Base-by-base conservation (phyloP, 306 rosid genomes). In the Chamaecrista fasciculata region DNA sequence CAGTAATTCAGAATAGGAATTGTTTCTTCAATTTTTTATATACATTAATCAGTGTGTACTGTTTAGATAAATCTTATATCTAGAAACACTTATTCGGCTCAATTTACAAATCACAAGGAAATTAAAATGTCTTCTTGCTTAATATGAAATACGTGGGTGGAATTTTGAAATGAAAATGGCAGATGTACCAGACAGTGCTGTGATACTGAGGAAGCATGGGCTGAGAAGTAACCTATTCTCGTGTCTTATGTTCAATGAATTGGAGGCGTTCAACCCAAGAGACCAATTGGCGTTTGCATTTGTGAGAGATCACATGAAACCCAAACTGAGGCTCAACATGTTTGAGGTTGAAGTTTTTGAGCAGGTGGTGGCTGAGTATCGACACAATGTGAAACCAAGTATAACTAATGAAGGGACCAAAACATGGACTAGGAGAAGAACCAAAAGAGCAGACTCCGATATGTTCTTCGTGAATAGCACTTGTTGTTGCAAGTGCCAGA, bases 141-240 rank as follows among this genome's bases (percentile, higher is more conserved):
- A n/a, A n/a, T n/a, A n/a, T n/a, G n/a, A n/a, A n/a, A n/a, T n/a
- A n/a, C n/a, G n/a, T n/a, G n/a, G n/a, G n/a, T n/a, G n/a, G n/a
- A n/a, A 28, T 43, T 43, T 14, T 43, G 57, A 12, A 44, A 48
- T 57, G 72, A 29, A 62, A 63, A 60, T 75, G 67, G 59, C 82
- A 94, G 97, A 94, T 82, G 98, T 90, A 11, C 97, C 98, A 11
- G 97, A 94, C 43, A 94, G 97, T 88, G 98, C 95, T 24, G 40
- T 94, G 34, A 94, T 94, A 25, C 40, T 94, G 29, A 85, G 97
- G 76, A 90, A 74, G 55, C 98, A 94, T 80, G 95, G 81, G 60
- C 0, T 78, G 65, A 65, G 75, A 10, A 84, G 87, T 70, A 81
- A 88, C 63, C 88, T 90, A 0, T 94, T 91, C 80, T 90, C 98